phyloP scores from a whole-genome alignment of 1,284 basidiomycete species.

The Exobasidium cylindrosporum region DNA sequence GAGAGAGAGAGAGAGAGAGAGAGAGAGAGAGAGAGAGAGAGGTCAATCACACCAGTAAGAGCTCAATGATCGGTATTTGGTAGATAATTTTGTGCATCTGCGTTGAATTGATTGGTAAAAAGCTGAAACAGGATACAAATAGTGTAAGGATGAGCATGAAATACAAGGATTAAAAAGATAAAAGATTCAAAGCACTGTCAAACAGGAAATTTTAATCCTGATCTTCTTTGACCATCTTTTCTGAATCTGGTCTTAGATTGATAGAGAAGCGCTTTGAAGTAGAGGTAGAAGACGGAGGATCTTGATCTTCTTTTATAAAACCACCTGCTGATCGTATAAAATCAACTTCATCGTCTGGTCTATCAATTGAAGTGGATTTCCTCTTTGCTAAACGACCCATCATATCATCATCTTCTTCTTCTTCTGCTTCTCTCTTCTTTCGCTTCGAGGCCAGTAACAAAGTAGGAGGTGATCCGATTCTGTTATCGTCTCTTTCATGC shows the following conservation, averaged over 20 bases:
- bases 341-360: not conserved
- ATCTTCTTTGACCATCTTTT: not conserved
- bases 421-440: slow-evolving; percentile 11
- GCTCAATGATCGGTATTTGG: too few species aligned
- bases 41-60: too few species aligned
- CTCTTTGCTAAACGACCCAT: slow-evolving; percentile 13
- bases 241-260: not conserved
- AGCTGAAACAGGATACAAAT: too few species aligned
- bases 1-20: too few species aligned
- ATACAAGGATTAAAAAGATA: too few species aligned
- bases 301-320: not conserved
- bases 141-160: too few species aligned
- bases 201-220: not conserved
- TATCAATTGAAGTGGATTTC: not conserved
- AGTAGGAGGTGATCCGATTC: not conserved
- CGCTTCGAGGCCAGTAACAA: not conserved
- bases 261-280: not conserved
- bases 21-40: too few species aligned
- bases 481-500: not conserved
- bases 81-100: too few species aligned
- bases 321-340: not conserved
- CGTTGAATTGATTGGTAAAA: too few species aligned
- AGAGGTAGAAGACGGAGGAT: not conserved
- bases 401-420: slow-evolving; percentile 14
- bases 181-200: too few species aligned